phyloP scores from a whole-genome alignment of 257 asterid genomes.

The Verbascum thapsus region DNA sequence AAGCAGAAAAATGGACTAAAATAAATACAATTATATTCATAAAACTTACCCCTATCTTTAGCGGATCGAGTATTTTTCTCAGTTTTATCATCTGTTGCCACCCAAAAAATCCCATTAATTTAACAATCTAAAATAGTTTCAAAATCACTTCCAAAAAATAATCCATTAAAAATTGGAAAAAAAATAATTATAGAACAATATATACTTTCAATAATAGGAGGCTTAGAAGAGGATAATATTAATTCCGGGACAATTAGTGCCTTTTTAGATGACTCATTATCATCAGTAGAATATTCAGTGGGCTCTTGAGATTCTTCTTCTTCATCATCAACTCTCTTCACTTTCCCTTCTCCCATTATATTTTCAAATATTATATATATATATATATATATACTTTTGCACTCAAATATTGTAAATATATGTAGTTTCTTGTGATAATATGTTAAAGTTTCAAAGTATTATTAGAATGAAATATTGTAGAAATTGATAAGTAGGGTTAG shows the following conservation, averaged over 20 bases:
- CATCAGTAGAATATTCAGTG: not conserved
- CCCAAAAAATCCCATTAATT: not conserved
- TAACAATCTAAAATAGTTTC: slow-evolving; percentile 4
- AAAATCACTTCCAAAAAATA: not conserved
- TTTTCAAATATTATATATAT: not conserved
- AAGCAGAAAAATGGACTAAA: not conserved
- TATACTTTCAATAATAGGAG: slow-evolving; percentile 28
- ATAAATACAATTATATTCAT: not conserved
- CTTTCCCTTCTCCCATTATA: slow-evolving; percentile 29
- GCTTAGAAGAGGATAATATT: slow-evolving; percentile 19
- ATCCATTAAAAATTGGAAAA: not conserved
- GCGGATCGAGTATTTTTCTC: slow-evolving; percentile 19
- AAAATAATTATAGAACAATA: not conserved
- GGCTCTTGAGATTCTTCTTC: not conserved
- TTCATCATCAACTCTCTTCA: slow-evolving; percentile 14
- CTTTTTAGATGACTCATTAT: slow-evolving; percentile 19
- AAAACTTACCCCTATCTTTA: slow-evolving; percentile 36
- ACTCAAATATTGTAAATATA: no score
- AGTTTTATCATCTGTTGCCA: slow-evolving; percentile 23
- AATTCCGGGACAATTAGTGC: slow-evolving; percentile 24
- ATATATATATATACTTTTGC: no score
- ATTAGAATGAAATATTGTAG: no score
- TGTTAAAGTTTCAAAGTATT: not conserved
- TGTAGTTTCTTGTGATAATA: not conserved
- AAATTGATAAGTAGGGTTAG: no score